These are phyloP conservation scores for Silene conica DNA, from an alignment of 148 eudicot genomes.

Conservation along the genomic window DNA sequence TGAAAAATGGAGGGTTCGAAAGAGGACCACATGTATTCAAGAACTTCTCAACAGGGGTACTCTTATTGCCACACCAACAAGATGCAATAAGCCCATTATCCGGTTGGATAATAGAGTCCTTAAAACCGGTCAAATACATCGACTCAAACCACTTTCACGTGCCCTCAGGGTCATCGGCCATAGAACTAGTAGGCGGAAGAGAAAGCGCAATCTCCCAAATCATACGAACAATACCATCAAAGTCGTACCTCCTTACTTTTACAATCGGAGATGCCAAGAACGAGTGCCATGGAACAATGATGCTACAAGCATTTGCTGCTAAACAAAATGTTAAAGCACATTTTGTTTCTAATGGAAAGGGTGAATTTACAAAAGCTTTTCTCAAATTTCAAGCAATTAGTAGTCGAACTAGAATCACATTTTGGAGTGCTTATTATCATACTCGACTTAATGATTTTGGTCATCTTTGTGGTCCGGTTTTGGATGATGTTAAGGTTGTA, in stretches of 20 bases:
- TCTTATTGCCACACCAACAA: conserved; percentile 52
- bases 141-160: conserved; percentile 64
- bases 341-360: conserved; percentile 37
- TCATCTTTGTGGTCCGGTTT: conserved; percentile 66
- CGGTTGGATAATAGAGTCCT: conserved; percentile 72
- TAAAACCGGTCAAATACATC: conserved; percentile 74
- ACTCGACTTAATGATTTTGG: conserved; percentile 43
- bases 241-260: conserved; percentile 32
- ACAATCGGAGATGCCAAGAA: conserved; percentile 38
- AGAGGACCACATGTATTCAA: conserved; percentile 66
- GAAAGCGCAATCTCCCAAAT: conserved; percentile 72
- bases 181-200: conserved; percentile 65
- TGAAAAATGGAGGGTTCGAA: conserved; percentile 76
- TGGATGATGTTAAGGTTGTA: conserved; percentile 57
- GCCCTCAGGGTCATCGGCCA: conserved; percentile 48
- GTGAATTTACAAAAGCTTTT: conserved; percentile 26
- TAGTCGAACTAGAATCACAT: conserved; percentile 31
- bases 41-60: conserved; percentile 67
- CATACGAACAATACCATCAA: conserved; percentile 28
- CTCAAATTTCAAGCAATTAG: conserved; percentile 28
- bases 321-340: conserved; percentile 20
- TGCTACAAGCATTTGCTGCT: conserved; percentile 41
- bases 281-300: conserved; percentile 37
- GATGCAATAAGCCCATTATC: conserved; percentile 56
- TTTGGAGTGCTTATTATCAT: conserved; percentile 58